These are phyloP conservation scores for Catenaria anguillulae DNA, from an alignment of 371 early-diverging fungal species.

Conservation along the genomic window DNA sequence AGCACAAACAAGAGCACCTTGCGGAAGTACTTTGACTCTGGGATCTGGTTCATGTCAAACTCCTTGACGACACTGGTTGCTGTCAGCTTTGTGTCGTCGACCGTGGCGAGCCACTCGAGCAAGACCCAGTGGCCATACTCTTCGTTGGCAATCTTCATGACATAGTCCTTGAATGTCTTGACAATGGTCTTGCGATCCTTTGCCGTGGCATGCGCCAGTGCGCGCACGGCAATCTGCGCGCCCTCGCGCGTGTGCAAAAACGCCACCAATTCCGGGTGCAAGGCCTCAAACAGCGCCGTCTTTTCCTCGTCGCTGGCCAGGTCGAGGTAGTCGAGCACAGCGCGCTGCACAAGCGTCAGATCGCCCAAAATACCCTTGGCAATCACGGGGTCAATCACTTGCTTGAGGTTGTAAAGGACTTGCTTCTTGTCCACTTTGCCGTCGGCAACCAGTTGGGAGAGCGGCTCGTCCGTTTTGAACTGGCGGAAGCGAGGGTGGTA, in stretches of 20 bases:
- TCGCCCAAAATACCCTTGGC: slow-evolving; percentile 65
- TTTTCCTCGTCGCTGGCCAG: slow-evolving; percentile 13
- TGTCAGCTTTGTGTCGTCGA: slow-evolving; percentile 88
- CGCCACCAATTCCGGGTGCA: slow-evolving; percentile 32
- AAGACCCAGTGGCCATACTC: slow-evolving; percentile 82
- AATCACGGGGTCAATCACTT: slow-evolving; percentile 50
- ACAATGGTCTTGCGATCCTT: slow-evolving; percentile 82
- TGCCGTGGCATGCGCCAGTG: slow-evolving; percentile 55
- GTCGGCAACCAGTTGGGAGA: slow-evolving; percentile 28
- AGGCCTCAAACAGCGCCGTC: neutral
- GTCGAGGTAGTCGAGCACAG: slow-evolving; percentile 64
- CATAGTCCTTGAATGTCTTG: slow-evolving; percentile 67
- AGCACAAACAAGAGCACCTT: neutral
- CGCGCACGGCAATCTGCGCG: slow-evolving; percentile 63
- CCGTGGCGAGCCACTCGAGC: slow-evolving; percentile 62
- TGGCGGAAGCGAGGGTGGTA: slow-evolving; percentile 82
- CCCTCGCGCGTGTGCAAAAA: slow-evolving; percentile 87
- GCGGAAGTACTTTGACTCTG: neutral
- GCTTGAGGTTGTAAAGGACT: slow-evolving; percentile 54
- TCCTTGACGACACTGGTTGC: slow-evolving; percentile 55
- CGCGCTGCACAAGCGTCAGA: slow-evolving; percentile 73
- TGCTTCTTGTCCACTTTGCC: slow-evolving; percentile 65
- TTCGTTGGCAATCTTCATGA: slow-evolving; percentile 66
- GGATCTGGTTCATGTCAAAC: slow-evolving; percentile 5
- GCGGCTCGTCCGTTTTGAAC: slow-evolving; percentile 40